phyloP scores from a whole-genome alignment of 202 grass and related monocot species.

The Digitaria exilis region DNA sequence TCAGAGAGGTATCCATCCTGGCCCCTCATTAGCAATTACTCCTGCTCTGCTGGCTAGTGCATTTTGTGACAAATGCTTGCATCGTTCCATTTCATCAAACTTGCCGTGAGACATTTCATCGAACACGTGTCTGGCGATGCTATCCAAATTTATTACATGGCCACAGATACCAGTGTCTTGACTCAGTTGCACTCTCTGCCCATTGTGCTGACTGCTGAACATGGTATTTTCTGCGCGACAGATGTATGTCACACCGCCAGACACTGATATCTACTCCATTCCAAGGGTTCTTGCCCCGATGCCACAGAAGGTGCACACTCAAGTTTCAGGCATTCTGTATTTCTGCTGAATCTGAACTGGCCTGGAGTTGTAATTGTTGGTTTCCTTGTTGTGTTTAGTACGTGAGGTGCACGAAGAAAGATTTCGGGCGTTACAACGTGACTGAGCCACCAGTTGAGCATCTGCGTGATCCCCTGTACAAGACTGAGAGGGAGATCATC shows the following conservation, averaged over 20 bases:
- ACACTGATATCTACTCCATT: constrained; percentile 90
- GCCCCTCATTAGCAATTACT: background rate
- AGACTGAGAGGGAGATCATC: constrained; percentile 74
- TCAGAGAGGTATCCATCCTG: constrained; percentile 64
- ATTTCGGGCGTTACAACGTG: constrained; percentile 66
- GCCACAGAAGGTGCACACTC: constrained; percentile 64
- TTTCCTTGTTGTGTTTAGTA: constrained; percentile 57
- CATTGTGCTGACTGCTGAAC: constrained; percentile 7
- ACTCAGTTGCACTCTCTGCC: background rate
- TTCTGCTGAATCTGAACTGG: background rate
- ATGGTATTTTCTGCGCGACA: constrained; percentile 46
- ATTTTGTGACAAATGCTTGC: background rate
- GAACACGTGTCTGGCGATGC: background rate
- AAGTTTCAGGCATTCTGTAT: constrained; percentile 10
- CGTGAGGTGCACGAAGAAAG: constrained; percentile 66
- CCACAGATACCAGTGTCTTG: background rate
- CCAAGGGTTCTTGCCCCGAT: constrained; percentile 78
- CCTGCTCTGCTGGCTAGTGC: background rate
- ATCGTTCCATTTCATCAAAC: background rate
- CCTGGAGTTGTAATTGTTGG: constrained; percentile 3
- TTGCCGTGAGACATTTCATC: background rate
- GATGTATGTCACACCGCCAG: constrained; percentile 86
- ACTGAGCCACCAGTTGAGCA: constrained; percentile 81
- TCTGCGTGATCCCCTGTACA: constrained; percentile 68
- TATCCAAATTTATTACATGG: background rate